Conservation (phyloP, 441 rosid species). For the Eruca vesicaria region DNA sequence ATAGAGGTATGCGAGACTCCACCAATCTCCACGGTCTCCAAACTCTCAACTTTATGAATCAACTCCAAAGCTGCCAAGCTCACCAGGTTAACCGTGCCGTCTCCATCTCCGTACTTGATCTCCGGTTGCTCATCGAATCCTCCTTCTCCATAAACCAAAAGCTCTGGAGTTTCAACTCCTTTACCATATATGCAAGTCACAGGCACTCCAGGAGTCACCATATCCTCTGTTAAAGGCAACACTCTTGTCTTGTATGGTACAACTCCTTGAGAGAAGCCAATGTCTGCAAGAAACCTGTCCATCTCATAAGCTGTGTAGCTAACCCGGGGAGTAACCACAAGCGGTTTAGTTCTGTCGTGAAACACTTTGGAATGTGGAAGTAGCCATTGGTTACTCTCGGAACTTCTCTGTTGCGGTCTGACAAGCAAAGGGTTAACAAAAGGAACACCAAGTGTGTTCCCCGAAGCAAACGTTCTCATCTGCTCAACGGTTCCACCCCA, state of each 20-base stretch:
- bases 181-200: conserved; percentile 67
- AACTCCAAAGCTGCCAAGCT: conserved; percentile 62
- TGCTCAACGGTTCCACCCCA: conserved; percentile 83
- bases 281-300: conserved; percentile 46
- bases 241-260: conserved; percentile 55
- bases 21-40: conserved; percentile 41
- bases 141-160: conserved; percentile 40
- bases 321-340: conserved; percentile 49
- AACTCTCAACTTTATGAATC: conserved; percentile 37
- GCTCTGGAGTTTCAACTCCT: conserved; percentile 62
- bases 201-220: conserved; percentile 51
- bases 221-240: conserved; percentile 44
- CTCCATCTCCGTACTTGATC: conserved; percentile 78
- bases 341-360: conserved; percentile 33
- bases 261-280: conserved; percentile 65
- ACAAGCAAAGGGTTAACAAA: conserved; percentile 74
- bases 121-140: conserved; percentile 68
- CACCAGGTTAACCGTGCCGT: conserved; percentile 76
- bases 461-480: conserved; percentile 75
- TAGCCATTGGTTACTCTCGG: conserved; percentile 86
- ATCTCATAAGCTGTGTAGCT: conserved; percentile 59
- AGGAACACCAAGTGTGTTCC: conserved; percentile 71
- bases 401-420: conserved; percentile 68
- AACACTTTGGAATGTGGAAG: conserved; percentile 62
- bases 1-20: conserved; percentile 67